Base-by-base conservation (phyloP, 1,284 basidiomycete genomes). In the Tetrapyrgos nigripes region DNA sequence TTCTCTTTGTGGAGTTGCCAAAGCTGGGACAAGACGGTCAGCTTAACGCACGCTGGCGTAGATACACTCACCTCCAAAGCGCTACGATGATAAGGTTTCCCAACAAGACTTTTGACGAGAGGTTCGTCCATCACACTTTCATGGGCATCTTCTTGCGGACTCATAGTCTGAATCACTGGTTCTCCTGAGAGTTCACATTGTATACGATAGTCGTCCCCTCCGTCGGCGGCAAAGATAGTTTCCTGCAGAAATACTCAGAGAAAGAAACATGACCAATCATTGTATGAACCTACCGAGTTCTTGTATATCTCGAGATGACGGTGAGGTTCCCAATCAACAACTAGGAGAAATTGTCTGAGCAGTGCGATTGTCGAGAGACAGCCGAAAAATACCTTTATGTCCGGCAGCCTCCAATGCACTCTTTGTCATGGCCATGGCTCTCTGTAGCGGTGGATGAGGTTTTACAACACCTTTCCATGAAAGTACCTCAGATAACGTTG, bases 361-460 rank as follows among this genome's bases (percentile, higher is more conserved):
- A 73, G 51, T 77, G 66, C 51, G 14, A 44, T 9, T 55, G 13
- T 57, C 63, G 27, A 62, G 48, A 13, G 66, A 23, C 29, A 29
- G 6, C 44, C 67, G 35, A 68, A 62, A 48, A 49, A 11, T 53
- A 69, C 69, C 76, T 71, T 57, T 75, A 64, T 88, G 85, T 0
- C 89, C 90, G 2, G 83, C 84, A 9, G 74, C 77, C 58, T 83
- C 74, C 23, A 92, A 70, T 2, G 87, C 86, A 1, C 73, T 70
- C 63, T 83, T 84, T 1, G 82, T 80, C 64, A 83, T 78, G 47
- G 79, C 68, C 68, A 93, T 76, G 0, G 87, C 90, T 21, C 89
- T 76, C 29, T 72, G 70, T 33, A 79, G 63, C 3, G 78, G 79
- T 9, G 79, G 77, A 61, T 79, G 78, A 1, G 78, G 79, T 8